Conservation (phyloP, 2,329 filamentous ascomycete genomes). For the Mycosphaerella sp. region DNA sequence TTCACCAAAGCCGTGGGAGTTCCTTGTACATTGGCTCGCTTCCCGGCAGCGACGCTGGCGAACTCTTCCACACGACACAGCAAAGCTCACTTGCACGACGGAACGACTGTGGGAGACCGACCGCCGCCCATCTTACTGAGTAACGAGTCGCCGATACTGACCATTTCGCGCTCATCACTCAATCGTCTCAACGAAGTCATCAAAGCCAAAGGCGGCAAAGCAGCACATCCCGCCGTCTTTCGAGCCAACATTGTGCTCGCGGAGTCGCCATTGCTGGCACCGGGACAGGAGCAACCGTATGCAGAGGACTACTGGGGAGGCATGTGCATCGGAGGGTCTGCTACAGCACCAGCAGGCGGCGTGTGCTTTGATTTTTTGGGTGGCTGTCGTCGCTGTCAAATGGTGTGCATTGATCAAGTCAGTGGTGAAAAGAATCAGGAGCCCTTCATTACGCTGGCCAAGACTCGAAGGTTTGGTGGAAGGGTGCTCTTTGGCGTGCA, state of each 20-base stretch:
- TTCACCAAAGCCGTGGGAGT: slow-evolving; percentile 70
- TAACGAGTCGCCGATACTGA: slow-evolving; percentile 89
- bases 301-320: slow-evolving; percentile 71
- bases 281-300: slow-evolving; percentile 56
- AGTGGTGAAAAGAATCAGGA: slow-evolving; percentile 73
- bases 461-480: slow-evolving; percentile 74
- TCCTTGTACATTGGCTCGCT: slow-evolving; percentile 76
- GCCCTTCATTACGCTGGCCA: slow-evolving; percentile 80
- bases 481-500: slow-evolving; percentile 90
- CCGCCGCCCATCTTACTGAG: slow-evolving; percentile 64
- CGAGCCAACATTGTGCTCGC: slow-evolving; percentile 80
- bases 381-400: slow-evolving; percentile 82
- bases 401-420: slow-evolving; percentile 88
- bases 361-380: slow-evolving; percentile 67
- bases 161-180: slow-evolving; percentile 74
- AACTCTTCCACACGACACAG: slow-evolving; percentile 57
- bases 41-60: slow-evolving; percentile 57
- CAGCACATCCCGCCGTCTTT: slow-evolving; percentile 68
- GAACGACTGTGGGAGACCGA: slow-evolving; percentile 18
- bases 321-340: slow-evolving; percentile 54
- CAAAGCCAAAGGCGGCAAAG: slow-evolving; percentile 52
- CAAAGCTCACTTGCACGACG: slow-evolving; percentile 58
- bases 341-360: slow-evolving; percentile 13
- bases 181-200: slow-evolving; percentile 71
- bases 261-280: slow-evolving; percentile 39